Conservation (phyloP, 106 monocot genomes). For the Dendrobium chrysotoxum region DNA sequence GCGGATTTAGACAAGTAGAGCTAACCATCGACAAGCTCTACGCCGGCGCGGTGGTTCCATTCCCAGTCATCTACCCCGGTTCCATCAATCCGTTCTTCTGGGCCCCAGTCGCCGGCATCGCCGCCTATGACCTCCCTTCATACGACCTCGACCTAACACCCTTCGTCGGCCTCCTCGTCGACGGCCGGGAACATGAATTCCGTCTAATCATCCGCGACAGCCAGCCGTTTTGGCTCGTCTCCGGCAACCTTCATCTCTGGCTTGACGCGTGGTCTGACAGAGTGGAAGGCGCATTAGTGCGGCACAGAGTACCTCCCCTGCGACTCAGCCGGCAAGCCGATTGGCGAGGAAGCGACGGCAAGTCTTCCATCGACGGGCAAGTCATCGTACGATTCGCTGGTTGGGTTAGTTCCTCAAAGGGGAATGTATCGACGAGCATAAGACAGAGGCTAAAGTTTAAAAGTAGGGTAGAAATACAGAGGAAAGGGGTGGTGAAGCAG, state of each 20-base stretch:
- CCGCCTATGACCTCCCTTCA: slow-evolving; percentile 41
- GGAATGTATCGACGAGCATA: slow-evolving; percentile 34
- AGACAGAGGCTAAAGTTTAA: slow-evolving; percentile 32
- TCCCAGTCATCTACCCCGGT: slow-evolving; percentile 41
- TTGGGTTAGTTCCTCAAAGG: slow-evolving; percentile 49
- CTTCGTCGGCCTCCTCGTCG: slow-evolving; percentile 34
- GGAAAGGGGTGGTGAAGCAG: slow-evolving; percentile 23
- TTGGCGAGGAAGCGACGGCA: slow-evolving; percentile 10
- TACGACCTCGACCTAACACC: slow-evolving; percentile 63
- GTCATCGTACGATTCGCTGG: slow-evolving; percentile 24
- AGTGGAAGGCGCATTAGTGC: slow-evolving; percentile 18
- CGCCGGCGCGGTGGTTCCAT: slow-evolving; percentile 38
- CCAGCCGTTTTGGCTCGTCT: slow-evolving; percentile 37
- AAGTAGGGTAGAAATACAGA: slow-evolving; percentile 27
- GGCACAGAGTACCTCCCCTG: slow-evolving; percentile 16
- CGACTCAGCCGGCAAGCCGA: slow-evolving; percentile 18
- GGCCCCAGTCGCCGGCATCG: slow-evolving; percentile 41
- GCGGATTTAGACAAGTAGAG: slow-evolving; percentile 41
- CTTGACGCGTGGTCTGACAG: slow-evolving; percentile 23
- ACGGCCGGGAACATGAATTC: slow-evolving; percentile 27
- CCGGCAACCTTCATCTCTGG: slow-evolving; percentile 55
- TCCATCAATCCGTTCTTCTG: slow-evolving; percentile 45
- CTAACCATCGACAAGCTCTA: slow-evolving; percentile 28
- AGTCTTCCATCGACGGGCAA: slow-evolving; percentile 34
- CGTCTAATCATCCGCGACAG: slow-evolving; percentile 23